Base-by-base conservation (phyloP, 148 eudicot genomes). In the Beta vulgaris region DNA sequence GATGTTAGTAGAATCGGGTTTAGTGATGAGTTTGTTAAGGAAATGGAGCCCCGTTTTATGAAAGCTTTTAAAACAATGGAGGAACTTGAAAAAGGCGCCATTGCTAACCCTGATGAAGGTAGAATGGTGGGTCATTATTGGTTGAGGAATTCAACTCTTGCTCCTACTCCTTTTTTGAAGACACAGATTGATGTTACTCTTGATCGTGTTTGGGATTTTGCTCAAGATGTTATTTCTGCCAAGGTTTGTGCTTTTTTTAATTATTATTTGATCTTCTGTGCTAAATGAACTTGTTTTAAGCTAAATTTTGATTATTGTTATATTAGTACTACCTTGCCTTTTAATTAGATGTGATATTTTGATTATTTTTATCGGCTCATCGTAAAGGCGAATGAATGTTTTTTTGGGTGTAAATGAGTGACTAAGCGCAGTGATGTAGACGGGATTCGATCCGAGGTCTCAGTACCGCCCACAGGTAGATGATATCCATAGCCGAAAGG, bases 41-140 rank as follows among this genome's bases (percentile, higher is more conserved):
- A 92, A 54, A 95, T 95, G 93, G 97, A 92, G 83, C 86, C 86
- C 0, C 77, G 73, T 69, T 70, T 95, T 12, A 79, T 48, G 71
- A 72, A 54, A 66, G 97, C 98, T 21, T 90, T 91, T 46, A 75
- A 70, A 79, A 81, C 75, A 14, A 95, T 95, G 98, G 89, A 78
- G 70, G 89, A 84, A 78, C 82, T 95, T 21, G 98, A 95, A 44
- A 89, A 87, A 40, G 98, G 97, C 1, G 82, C 97, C 60, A 95
- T 95, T 79, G 90, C 98, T 35, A 95, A 95, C 67, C 97, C 97
- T 0, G 98, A 95, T 73, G 98, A 95, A 69, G 88, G 97, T 10
- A 75, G 98, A 36, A 95, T 95, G 98, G 98, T 95, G 11, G 98
- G 98, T 8, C 98, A 95, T 79, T 95, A 95, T 59, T 95, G 98